Conservation (phyloP, 768 basidiomycete genomes). For the Pulveroboletus frians region DNA sequence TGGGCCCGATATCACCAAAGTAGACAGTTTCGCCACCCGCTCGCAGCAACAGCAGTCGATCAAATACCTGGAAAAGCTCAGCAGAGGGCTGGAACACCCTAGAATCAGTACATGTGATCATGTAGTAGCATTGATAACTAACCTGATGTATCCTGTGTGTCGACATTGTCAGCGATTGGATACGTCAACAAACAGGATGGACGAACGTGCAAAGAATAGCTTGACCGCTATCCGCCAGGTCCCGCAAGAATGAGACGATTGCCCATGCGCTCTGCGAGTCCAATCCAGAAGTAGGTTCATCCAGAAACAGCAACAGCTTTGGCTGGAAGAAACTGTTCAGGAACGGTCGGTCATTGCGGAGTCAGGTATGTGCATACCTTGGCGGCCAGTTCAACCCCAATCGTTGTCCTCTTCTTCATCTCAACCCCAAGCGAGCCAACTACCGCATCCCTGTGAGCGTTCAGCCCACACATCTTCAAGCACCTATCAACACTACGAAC, state of each 20-base stretch:
- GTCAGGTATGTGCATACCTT: conserved; percentile 35
- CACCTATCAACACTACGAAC: conserved; percentile 50
- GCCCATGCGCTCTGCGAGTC: conserved; percentile 70
- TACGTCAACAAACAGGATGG: neutral
- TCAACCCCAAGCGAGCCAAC: conserved; percentile 67
- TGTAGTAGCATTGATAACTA: neutral
- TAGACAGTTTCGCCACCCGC: conserved; percentile 71
- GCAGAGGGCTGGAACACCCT: conserved; percentile 56
- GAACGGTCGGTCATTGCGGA: neutral
- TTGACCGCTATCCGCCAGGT: conserved; percentile 44
- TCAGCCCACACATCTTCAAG: conserved; percentile 59
- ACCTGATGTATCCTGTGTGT: conserved; percentile 39
- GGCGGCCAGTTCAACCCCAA: conserved; percentile 82
- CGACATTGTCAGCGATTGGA: neutral
- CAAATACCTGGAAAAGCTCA: conserved; percentile 78
- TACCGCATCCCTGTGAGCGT: conserved; percentile 60
- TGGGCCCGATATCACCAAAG: conserved; percentile 61
- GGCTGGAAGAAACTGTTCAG: conserved; percentile 39
- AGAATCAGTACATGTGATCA: neutral
- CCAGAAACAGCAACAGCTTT: conserved; percentile 74
- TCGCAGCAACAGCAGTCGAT: conserved; percentile 68
- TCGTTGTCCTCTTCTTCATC: conserved; percentile 76
- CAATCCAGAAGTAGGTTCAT: conserved; percentile 85
- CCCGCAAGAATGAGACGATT: too few species aligned
- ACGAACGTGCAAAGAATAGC: conserved; percentile 85